Evolutionary conservation across 2,329 filamentous ascomycete genomes (phyloP).

Genomic region (Acrocalymma vagum): DNA sequence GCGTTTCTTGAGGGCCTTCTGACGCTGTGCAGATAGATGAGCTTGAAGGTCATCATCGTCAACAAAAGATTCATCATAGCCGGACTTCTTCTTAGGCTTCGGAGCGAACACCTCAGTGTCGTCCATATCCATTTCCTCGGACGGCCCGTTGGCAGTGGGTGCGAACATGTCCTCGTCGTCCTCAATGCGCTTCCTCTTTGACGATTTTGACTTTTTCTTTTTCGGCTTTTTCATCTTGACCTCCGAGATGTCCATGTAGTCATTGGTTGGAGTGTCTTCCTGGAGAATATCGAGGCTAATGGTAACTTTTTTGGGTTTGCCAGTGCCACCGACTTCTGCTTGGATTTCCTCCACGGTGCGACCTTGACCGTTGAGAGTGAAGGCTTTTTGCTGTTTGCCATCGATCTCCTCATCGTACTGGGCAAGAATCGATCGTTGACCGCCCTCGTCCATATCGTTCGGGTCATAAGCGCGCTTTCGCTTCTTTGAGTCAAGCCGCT

Average conservation of each 20-base stretch:
- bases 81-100: conserved; percentile 68
- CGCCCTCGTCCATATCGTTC: conserved; percentile 72
- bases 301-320: conserved; percentile 69
- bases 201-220: conserved; percentile 42
- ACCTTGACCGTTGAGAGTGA: conserved; percentile 84
- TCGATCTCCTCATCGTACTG: conserved; percentile 97
- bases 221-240: conserved; percentile 81
- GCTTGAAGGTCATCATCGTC: conserved; percentile 95
- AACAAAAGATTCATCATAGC: conserved; percentile 74
- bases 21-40: conserved; percentile 82
- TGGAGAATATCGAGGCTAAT: conserved; percentile 78
- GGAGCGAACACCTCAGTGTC: conserved; percentile 35
- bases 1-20: conserved; percentile 87
- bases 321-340: conserved; percentile 62
- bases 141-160: conserved; percentile 38
- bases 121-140: conserved; percentile 77
- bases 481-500: conserved; percentile 87
- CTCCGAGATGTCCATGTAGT: conserved; percentile 87
- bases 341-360: conserved; percentile 69
- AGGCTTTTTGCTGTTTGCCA: conserved; percentile 87
- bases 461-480: conserved; percentile 90
- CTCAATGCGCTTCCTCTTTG: conserved; percentile 49
- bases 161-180: conserved; percentile 68
- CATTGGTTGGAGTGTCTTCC: conserved; percentile 75
- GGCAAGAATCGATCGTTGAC: conserved; percentile 74